These are phyloP conservation scores for Fusarium begoniae DNA, from an alignment of 2,329 filamentous ascomycete species.

Conservation along the genomic window DNA sequence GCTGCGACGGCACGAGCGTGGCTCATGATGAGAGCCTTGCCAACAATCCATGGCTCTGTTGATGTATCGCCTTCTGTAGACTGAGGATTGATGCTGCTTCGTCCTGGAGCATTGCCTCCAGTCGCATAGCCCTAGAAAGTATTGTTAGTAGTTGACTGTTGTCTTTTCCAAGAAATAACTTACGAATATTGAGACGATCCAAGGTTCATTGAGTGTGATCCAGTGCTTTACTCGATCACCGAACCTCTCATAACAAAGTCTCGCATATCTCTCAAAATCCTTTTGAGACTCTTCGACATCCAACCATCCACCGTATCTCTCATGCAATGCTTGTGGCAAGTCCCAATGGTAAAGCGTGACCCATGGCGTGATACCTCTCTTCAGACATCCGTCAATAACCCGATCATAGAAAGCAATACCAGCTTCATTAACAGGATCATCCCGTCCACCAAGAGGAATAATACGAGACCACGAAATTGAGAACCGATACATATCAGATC, in stretches of 20 bases:
- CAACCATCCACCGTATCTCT: constrained; percentile 50
- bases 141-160: not conserved
- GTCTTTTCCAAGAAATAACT: not conserved
- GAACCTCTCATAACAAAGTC: constrained; percentile 49
- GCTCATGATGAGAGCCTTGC: constrained; percentile 49
- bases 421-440: constrained; percentile 69
- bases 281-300: constrained; percentile 44
- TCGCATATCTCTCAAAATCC: constrained; percentile 50
- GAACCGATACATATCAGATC: constrained; percentile 70
- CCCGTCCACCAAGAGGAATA: constrained; percentile 69
- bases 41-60: constrained; percentile 49
- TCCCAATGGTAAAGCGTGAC: constrained; percentile 75
- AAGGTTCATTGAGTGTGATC: constrained; percentile 53
- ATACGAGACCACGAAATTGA: constrained; percentile 73
- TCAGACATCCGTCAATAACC: constrained; percentile 66
- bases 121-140: constrained; percentile 43
- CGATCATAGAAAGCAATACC: constrained; percentile 68
- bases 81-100: constrained; percentile 40
- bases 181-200: constrained; percentile 50
- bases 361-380: constrained; percentile 66
- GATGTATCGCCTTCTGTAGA: constrained; percentile 46
- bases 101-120: constrained; percentile 48
- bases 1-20: constrained; percentile 46
- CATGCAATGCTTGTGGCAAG: constrained; percentile 47
- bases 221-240: constrained; percentile 54